These are phyloP conservation scores for Eucalyptus cloeziana DNA, from an alignment of 345 rosid genomes.

Conservation along the genomic window DNA sequence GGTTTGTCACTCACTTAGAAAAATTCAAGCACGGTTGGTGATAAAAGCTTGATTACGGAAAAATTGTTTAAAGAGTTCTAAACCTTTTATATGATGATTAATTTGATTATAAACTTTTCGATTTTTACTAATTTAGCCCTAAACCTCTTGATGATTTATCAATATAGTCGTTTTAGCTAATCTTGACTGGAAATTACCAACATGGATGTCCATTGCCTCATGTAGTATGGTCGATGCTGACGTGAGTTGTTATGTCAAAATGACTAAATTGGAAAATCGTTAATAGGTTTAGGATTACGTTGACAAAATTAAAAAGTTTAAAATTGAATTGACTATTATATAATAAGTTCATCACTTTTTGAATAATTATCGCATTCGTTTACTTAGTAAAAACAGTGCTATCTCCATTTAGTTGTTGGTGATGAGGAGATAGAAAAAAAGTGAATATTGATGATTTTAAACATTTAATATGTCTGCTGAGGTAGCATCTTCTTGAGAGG, in stretches of 20 bases:
- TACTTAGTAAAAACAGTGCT: not conserved
- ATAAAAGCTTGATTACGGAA: rapidly evolving
- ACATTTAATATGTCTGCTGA: not conserved
- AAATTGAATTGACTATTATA: not conserved
- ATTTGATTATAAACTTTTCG: not conserved
- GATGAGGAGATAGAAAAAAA: not conserved
- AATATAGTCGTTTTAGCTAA: not conserved
- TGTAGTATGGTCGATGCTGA: rapidly evolving
- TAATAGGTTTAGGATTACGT: not conserved
- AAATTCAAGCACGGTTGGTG: not conserved
- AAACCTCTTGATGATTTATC: not conserved
- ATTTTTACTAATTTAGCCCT: not conserved
- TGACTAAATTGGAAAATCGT: not conserved
- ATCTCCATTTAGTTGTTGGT: not conserved
- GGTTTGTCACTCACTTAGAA: not conserved
- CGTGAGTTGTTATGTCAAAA: not conserved
- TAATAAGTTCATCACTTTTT: not conserved
- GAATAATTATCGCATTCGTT: rapidly evolving
- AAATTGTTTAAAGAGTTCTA: not conserved
- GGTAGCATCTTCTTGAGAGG: not conserved
- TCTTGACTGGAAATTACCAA: not conserved
- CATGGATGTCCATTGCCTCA: not conserved
- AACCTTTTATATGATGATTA: rapidly evolving
- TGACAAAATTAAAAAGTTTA: not conserved
- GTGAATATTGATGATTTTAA: not conserved